Conservation (phyloP, 225 moss, liverwort and hornwort genomes). For the Takakia lepidozioides region DNA sequence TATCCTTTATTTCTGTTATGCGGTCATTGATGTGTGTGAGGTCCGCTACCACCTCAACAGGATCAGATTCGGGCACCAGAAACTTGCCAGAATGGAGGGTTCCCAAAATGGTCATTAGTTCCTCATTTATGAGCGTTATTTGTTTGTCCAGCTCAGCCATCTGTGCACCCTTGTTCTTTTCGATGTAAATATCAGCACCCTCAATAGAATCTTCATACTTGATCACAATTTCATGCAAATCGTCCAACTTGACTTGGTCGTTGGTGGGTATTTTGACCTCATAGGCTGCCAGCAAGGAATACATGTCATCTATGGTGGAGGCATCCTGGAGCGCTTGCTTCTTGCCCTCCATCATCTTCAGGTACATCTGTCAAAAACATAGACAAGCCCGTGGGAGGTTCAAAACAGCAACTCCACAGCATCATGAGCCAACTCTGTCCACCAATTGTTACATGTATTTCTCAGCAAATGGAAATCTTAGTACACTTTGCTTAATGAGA, state of each 20-base stretch:
- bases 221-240: conserved; percentile 67
- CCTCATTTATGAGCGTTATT: conserved; percentile 56
- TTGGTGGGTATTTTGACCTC: conserved; percentile 86
- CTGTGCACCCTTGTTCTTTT: conserved; percentile 33
- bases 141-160: conserved; percentile 67
- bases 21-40: conserved; percentile 47
- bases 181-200: conserved; percentile 48
- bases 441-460: no score
- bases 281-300: conserved; percentile 69
- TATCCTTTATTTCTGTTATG: conserved; percentile 49
- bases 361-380: conserved; percentile 31
- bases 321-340: conserved; percentile 63
- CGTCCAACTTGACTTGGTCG: conserved; percentile 83
- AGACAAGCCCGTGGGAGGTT: no score
- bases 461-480: no score
- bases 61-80: conserved; percentile 52
- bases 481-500: no score
- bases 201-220: conserved; percentile 84
- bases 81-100: conserved; percentile 55
- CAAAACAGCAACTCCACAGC: no score
- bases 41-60: conserved; percentile 43
- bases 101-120: conserved; percentile 61
- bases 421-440: no score
- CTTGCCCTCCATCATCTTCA: conserved; percentile 66
- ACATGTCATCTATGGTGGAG: conserved; percentile 71